phyloP scores from a whole-genome alignment of 1,284 basidiomycete genomes.

The Amanita bisporigera region DNA sequence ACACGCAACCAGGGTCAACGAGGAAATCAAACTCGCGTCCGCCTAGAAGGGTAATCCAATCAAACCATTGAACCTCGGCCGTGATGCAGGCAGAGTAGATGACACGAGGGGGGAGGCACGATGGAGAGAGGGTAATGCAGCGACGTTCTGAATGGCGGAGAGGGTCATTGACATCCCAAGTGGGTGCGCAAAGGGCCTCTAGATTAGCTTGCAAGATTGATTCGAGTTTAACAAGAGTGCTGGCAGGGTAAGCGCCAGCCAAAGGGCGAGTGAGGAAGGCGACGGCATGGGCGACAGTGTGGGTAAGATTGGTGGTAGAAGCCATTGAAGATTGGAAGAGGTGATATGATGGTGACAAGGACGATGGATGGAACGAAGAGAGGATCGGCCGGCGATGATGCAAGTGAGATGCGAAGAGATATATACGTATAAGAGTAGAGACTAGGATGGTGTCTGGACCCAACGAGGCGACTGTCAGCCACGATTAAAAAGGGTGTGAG shows the following conservation, averaged over 20 bases:
- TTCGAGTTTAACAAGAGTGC: conserved; percentile 68
- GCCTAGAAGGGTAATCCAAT: conserved; percentile 73
- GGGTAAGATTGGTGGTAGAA: conserved; percentile 57
- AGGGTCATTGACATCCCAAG: conserved; percentile 68
- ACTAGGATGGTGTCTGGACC: conserved; percentile 9
- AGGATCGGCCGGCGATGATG: conserved; percentile 72
- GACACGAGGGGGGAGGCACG: conserved; percentile 66
- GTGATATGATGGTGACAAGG: conserved; percentile 28
- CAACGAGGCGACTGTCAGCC: conserved; percentile 14
- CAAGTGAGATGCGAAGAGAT: conserved; percentile 13
- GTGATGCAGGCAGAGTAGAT: conserved; percentile 72
- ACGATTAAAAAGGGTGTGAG: conserved; percentile 9
- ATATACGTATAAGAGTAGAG: conserved; percentile 15
- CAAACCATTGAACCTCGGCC: conserved; percentile 73
- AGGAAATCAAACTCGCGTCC: conserved; percentile 75
- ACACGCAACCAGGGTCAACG: conserved; percentile 77
- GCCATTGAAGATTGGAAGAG: conserved; percentile 45
- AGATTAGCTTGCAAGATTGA: conserved; percentile 72
- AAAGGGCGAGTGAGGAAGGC: conserved; percentile 72
- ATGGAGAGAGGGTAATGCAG: conserved; percentile 74
- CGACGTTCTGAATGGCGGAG: conserved; percentile 70
- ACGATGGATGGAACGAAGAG: conserved; percentile 36
- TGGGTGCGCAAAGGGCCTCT: conserved; percentile 64
- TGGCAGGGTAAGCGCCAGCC: conserved; percentile 56
- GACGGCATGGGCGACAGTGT: conserved; percentile 73